Conservation (phyloP, 176 grass and related monocot species). For the Puccinellia tenuiflora region DNA sequence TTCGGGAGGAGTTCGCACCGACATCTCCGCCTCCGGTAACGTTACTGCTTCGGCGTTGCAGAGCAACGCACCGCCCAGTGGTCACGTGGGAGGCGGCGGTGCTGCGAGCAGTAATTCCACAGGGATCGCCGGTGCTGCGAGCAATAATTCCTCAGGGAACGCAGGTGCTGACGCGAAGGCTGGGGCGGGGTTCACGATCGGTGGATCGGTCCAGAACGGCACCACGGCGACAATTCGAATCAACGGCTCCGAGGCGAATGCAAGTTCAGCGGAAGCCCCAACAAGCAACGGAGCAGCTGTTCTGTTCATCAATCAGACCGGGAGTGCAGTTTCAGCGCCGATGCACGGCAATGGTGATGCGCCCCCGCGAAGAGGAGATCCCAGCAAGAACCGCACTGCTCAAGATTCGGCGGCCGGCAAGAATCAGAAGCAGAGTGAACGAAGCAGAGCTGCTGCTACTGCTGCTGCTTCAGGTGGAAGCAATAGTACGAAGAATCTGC, state of each 20-base stretch:
- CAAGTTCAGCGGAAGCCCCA: constrained; percentile 11
- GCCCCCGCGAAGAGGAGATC: constrained; percentile 23
- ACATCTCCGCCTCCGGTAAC: not conserved
- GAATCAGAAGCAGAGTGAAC: constrained; percentile 23
- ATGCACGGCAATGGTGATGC: constrained; percentile 10
- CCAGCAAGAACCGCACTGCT: constrained; percentile 32
- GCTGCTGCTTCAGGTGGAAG: constrained; percentile 16
- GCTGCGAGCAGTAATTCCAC: not conserved
- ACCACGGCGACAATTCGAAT: not conserved
- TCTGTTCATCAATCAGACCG: constrained; percentile 24
- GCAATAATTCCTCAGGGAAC: not conserved
- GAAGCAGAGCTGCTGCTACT: constrained; percentile 24
- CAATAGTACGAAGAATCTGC: constrained; percentile 13
- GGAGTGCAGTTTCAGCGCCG: constrained; percentile 1
- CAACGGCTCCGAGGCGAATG: constrained; percentile 9
- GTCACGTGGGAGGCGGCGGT: constrained; percentile 20
- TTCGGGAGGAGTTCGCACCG: not conserved
- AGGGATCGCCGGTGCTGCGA: not conserved
- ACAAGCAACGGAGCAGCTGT: constrained; percentile 1
- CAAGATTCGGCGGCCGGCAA: constrained; percentile 8
- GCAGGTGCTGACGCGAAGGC: not conserved
- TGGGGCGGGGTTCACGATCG: not conserved
- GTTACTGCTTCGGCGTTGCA: not conserved
- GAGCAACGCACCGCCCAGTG: not conserved
- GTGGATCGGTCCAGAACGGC: not conserved